Percentiles rank a stretch among this genome's conserved stretches.
Evolutionary conservation across 345 rosid species (phyloP).

Genomic region (Arabidopsis thaliana): DNA sequence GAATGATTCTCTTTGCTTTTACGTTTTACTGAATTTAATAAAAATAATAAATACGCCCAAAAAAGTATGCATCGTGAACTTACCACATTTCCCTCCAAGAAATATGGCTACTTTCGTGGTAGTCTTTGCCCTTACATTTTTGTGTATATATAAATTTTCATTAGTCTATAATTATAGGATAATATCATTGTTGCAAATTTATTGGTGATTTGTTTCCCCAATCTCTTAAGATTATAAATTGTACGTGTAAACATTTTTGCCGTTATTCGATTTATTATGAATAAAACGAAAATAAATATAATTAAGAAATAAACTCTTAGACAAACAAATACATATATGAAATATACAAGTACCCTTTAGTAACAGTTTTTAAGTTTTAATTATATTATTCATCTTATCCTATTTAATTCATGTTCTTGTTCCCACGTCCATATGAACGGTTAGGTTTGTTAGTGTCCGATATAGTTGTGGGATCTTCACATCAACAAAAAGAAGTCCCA

Average conservation of each 20-base stretch:
- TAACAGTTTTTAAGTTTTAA: too few relatives aligned
- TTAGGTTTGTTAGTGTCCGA: neutral
- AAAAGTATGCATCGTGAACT: constrained; percentile 28
- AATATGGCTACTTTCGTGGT: constrained; percentile 27
- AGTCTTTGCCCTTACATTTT: neutral
- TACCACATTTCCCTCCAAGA: constrained; percentile 35
- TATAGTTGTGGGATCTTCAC: neutral
- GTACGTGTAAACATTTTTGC: too few relatives aligned
- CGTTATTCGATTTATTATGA: too few relatives aligned
- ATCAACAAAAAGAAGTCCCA: neutral
- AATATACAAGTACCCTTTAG: too few relatives aligned
- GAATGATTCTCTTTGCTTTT: constrained; percentile 40
- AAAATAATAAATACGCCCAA: neutral
- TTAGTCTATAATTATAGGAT: neutral
- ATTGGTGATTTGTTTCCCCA: too few relatives aligned
- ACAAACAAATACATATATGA: too few relatives aligned
- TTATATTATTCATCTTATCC: too few relatives aligned
- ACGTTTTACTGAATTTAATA: constrained; percentile 13
- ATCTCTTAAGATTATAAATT: too few relatives aligned
- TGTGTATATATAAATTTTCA: neutral
- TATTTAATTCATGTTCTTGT: too few relatives aligned
- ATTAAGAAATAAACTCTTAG: too few relatives aligned
- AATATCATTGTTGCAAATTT: neutral
- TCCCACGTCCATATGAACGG: too few relatives aligned
- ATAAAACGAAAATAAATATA: too few relatives aligned